Conservation (phyloP, 495 filamentous ascomycete species). For the Geopyxis carbonaria region DNA sequence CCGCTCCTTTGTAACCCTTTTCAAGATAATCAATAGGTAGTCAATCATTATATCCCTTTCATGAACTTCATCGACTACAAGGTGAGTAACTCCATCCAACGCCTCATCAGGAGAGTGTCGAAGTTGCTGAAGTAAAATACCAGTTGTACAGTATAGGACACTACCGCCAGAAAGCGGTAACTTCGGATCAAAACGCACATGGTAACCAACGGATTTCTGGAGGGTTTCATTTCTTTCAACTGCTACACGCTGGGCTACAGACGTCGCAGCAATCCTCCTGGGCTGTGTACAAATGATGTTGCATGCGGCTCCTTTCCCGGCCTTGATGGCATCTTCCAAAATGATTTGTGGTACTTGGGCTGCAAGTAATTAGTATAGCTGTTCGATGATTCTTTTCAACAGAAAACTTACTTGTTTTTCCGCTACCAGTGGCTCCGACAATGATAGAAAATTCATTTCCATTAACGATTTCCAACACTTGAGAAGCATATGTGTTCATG, state of each 20-base stretch:
- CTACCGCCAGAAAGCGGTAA: conserved; percentile 28
- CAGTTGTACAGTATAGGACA: conserved; percentile 43
- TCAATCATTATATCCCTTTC: conserved; percentile 40
- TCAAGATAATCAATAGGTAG: conserved; percentile 39
- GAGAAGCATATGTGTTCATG: conserved; percentile 31
- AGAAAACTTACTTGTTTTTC: conserved; percentile 35
- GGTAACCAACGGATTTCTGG: conserved; percentile 36
- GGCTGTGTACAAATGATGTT: conserved; percentile 45
- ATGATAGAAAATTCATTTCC: conserved; percentile 37
- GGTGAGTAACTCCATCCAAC: conserved; percentile 33
- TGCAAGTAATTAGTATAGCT: conserved; percentile 9
- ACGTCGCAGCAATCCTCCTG: conserved; percentile 38
- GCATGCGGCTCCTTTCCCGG: conserved; percentile 29
- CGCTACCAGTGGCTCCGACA: conserved; percentile 40
- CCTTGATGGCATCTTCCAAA: conserved; percentile 34
- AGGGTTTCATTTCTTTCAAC: conserved; percentile 35
- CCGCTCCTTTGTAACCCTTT: conserved; percentile 30
- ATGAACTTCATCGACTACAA: conserved; percentile 47
- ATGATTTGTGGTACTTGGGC: conserved; percentile 44
- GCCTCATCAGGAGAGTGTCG: conserved; percentile 29
- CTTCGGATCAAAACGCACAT: conserved; percentile 35
- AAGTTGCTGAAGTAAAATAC: conserved; percentile 36
- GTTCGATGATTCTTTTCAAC: background rate
- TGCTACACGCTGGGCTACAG: conserved; percentile 39
- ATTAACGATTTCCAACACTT: conserved; percentile 34